Evolutionary conservation across 495 filamentous ascomycete genomes (phyloP).

Genomic region (Ramalina intermedia): DNA sequence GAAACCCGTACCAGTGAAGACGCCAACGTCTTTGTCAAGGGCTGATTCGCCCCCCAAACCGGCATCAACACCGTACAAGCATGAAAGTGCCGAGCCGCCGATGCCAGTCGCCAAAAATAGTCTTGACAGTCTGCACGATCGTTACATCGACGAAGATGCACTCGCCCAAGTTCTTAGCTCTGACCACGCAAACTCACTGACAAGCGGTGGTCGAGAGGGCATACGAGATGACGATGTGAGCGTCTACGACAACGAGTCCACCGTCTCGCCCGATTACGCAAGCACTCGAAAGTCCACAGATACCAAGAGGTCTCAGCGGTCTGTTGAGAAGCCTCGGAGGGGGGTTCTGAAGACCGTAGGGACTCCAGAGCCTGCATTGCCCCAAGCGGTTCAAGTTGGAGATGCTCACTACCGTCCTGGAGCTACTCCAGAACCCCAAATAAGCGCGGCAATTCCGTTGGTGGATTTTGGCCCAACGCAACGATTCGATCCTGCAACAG

Average conservation of each 20-base stretch:
- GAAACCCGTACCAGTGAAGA: constrained; percentile 48
- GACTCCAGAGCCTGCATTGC: constrained; percentile 27
- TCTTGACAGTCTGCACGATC: constrained; percentile 47
- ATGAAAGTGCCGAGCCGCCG: background rate
- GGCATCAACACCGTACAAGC: background rate
- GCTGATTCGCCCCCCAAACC: background rate
- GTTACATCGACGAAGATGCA: constrained; percentile 50
- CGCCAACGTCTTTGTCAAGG: constrained; percentile 3
- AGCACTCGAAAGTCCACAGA: constrained; percentile 54
- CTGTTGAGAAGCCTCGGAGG: constrained; percentile 56
- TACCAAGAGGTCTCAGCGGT: constrained; percentile 40
- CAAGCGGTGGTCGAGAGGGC: constrained; percentile 10
- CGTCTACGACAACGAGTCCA: constrained; percentile 36
- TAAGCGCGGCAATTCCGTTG: constrained; percentile 45
- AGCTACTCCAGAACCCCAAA: constrained; percentile 15
- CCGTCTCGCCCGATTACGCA: constrained; percentile 46
- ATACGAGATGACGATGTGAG: constrained; percentile 27
- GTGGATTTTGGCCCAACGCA: constrained; percentile 82
- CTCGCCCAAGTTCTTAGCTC: constrained; percentile 35
- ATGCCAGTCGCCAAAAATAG: constrained; percentile 30
- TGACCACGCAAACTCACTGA: constrained; percentile 22
- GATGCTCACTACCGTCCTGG: constrained; percentile 40
- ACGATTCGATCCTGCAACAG: constrained; percentile 40
- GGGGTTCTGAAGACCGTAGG: constrained; percentile 77
- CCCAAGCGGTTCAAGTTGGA: constrained; percentile 41